Conservation (phyloP, 371 early-diverging fungal genomes). For the Globomyces sp. region DNA sequence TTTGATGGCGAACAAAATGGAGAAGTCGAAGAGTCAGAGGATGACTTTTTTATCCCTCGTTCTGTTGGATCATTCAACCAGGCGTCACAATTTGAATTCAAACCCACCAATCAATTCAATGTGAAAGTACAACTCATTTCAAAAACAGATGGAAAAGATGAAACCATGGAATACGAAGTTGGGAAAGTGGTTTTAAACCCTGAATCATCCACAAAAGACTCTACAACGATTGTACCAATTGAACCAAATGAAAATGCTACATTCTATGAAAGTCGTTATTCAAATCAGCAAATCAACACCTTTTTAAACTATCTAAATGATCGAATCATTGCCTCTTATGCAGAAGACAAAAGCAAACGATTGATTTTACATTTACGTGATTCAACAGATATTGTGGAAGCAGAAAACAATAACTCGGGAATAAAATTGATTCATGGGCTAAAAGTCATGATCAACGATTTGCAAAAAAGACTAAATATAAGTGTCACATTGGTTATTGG, state of each 20-base stretch:
- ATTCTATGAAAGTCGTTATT: background rate
- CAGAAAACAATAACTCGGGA: slow-evolving; percentile 20
- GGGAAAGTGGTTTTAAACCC: too few species aligned
- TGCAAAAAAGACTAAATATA: slow-evolving; percentile 14
- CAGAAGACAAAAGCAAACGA: background rate
- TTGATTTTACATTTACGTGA: slow-evolving; percentile 33
- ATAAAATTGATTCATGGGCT: slow-evolving; percentile 22
- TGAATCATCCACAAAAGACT: background rate
- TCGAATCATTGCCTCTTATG: background rate
- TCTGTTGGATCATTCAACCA: too few species aligned
- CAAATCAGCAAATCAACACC: background rate
- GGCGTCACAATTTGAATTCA: too few species aligned
- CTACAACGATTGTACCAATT: background rate
- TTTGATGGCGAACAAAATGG: too few species aligned
- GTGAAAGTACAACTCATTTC: too few species aligned
- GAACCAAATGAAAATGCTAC: background rate
- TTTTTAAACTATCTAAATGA: background rate
- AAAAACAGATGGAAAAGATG: too few species aligned
- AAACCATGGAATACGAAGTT: too few species aligned
- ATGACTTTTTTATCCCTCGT: too few species aligned
- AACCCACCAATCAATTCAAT: too few species aligned
- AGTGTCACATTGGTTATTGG: slow-evolving; percentile 32
- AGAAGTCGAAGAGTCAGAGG: too few species aligned
- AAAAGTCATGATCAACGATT: slow-evolving; percentile 23
- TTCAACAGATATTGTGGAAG: slow-evolving; percentile 37